Percentiles rank a stretch among this genome's conserved stretches.
Evolutionary conservation across 2,329 filamentous ascomycete species (phyloP).

Genomic region (Ophiocordyceps robertsii): DNA sequence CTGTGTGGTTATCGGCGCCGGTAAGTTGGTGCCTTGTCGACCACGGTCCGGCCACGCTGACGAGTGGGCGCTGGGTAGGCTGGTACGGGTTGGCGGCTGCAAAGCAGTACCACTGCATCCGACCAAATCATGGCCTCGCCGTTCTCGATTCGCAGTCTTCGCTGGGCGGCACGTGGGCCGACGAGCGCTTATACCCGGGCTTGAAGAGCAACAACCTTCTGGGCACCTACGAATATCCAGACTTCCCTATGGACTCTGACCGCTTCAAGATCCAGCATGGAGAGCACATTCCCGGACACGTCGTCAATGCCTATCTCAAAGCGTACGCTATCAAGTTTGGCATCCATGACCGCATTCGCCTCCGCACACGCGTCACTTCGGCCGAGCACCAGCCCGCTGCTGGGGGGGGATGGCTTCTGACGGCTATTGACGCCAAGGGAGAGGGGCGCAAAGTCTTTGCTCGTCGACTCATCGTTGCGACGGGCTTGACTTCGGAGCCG

Average conservation of each 20-base stretch:
- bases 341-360: slow-evolving; percentile 25
- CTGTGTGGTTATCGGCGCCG: slow-evolving; percentile 37
- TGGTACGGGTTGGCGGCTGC: slow-evolving; percentile 44
- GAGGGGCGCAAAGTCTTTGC: slow-evolving; percentile 19
- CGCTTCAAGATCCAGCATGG: slow-evolving; percentile 32
- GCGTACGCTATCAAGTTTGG: slow-evolving; percentile 29
- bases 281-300: slow-evolving; percentile 32
- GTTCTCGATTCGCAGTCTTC: slow-evolving; percentile 44
- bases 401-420: slow-evolving; percentile 29
- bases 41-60: background rate
- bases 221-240: slow-evolving; percentile 60
- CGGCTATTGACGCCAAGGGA: slow-evolving; percentile 8
- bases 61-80: slow-evolving; percentile 5
- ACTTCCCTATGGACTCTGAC: slow-evolving; percentile 54
- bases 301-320: slow-evolving; percentile 33
- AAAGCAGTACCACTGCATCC: slow-evolving; percentile 45
- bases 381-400: slow-evolving; percentile 26
- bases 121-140: slow-evolving; percentile 41
- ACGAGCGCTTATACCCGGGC: slow-evolving; percentile 51
- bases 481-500: slow-evolving; percentile 37
- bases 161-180: slow-evolving; percentile 58
- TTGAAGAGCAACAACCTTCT: slow-evolving; percentile 63
- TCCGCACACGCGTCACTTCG: slow-evolving; percentile 22
- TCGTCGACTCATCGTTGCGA: slow-evolving; percentile 38
- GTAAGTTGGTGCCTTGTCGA: slow-evolving; percentile 18